Base-by-base conservation (phyloP, 2,329 filamentous ascomycete species). In the Hymenoscyphus scutula region DNA sequence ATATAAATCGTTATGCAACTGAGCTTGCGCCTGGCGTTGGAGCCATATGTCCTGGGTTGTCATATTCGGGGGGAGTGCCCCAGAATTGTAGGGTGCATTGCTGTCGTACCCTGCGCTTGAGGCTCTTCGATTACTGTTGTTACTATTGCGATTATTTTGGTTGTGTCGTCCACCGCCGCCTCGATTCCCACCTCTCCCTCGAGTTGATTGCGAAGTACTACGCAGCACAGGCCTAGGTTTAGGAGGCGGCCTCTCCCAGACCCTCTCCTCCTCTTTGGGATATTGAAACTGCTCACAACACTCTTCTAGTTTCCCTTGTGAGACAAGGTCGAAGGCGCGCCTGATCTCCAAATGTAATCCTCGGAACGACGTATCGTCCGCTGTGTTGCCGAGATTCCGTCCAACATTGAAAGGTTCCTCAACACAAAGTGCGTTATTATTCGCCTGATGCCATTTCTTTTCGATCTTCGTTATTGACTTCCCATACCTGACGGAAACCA, bases 391-490 rank as follows among this genome's bases (percentile, higher is more conserved):
- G 54, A 99, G 81, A 74, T 99, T 99, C 51, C 95, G 86, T 38
- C 84, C 83, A 3, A 84, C 89, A 71, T 97, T 99, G 81, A 99
- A 99, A 0, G 95, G 95, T 75, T 99, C 95, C 74, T 99, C 95
- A 11, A 99, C 91, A 74, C 94, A 97, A 34, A 99, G 82, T 66
- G 90, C 87, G 71, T 96, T 95, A 72, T 93, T 92, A 62, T 89
- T 79, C 38, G 85, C 82, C 58, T 90, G 82, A 72, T 93, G 86
- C 95, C 95, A 98, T 29, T 88, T 88, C 79, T 98, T 98, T 62
- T 92, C 91, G 65, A 86, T 83, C 75, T 97, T 94, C 8, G 88
- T 87, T 61, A 96, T 78, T 61, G 93, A 78, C 70, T 84, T 89
- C 11, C 94, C 95, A 69, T 90, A 84, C 25, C 93, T 87, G 57